Conservation (phyloP, 495 filamentous ascomycete genomes). For the Lasiosphaeriaceae sp. region DNA sequence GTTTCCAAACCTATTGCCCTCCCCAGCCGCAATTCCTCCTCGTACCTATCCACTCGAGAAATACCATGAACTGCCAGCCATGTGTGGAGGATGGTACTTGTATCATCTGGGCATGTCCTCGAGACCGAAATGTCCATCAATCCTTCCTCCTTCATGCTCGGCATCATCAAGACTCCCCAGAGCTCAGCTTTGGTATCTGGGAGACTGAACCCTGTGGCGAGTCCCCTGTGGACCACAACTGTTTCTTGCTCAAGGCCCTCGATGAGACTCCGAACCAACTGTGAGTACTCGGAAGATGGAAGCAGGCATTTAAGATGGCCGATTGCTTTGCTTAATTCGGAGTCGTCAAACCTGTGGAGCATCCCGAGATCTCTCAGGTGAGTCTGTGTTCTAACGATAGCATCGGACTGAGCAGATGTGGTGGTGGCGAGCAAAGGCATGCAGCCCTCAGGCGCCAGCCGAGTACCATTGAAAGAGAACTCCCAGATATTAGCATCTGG, state of each 20-base stretch:
- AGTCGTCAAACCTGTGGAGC: constrained; percentile 16
- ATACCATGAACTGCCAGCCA: constrained; percentile 25
- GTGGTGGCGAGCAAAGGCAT: too few relatives aligned
- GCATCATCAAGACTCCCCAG: constrained; percentile 19
- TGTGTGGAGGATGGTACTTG: constrained; percentile 19
- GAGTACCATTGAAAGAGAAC: constrained; percentile 3
- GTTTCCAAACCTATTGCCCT: not conserved
- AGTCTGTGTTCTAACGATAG: not conserved
- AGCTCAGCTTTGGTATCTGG: constrained; percentile 19
- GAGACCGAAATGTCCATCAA: constrained; percentile 22
- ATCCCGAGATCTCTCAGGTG: constrained; percentile 21
- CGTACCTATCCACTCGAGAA: constrained; percentile 16
- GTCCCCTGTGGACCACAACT: constrained; percentile 19
- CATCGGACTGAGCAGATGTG: too few relatives aligned
- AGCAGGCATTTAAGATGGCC: constrained; percentile 14
- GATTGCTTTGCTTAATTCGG: constrained; percentile 15
- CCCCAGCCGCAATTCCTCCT: constrained; percentile 22
- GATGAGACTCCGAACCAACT: constrained; percentile 13
- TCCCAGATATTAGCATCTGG: constrained; percentile 21
- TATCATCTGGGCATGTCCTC: constrained; percentile 16
- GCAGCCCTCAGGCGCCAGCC: constrained; percentile 15
- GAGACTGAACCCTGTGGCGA: constrained; percentile 22
- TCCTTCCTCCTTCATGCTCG: not conserved
- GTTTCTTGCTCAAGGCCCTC: constrained; percentile 13
- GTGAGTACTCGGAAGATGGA: not conserved